These are phyloP conservation scores for Venturia nashicola DNA, from an alignment of 2,329 filamentous ascomycete species.

Conservation along the genomic window DNA sequence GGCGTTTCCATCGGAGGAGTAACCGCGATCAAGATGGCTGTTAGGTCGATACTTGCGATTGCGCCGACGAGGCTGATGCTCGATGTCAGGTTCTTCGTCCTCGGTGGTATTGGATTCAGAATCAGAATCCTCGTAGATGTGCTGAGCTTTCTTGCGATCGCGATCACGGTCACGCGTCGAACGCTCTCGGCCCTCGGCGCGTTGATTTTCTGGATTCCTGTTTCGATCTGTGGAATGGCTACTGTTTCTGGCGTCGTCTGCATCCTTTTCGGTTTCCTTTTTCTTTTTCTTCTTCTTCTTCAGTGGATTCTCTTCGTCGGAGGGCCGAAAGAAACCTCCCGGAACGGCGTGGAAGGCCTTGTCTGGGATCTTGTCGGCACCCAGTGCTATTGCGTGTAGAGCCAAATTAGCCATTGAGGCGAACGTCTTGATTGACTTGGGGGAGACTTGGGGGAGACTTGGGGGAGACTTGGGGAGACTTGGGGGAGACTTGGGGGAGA, in stretches of 20 bases:
- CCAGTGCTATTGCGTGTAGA: slow-evolving; percentile 7
- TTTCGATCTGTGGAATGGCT: neutral
- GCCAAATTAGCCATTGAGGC: slow-evolving; percentile 7
- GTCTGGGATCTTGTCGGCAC: slow-evolving; percentile 10
- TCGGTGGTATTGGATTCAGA: slow-evolving; percentile 5
- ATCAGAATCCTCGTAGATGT: neutral
- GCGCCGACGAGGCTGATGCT: neutral
- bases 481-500: neutral
- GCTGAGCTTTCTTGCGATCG: neutral
- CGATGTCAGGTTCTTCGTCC: neutral
- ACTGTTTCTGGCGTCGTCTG: neutral
- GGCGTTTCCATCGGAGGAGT: slow-evolving; percentile 2
- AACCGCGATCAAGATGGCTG: slow-evolving; percentile 4
- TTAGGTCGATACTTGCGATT: slow-evolving; percentile 3
- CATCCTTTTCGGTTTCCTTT: neutral
- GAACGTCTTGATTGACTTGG: neutral
- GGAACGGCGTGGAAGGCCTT: slow-evolving; percentile 8
- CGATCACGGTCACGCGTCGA: neutral
- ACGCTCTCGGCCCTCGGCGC: neutral
- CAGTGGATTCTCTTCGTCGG: slow-evolving; percentile 1
- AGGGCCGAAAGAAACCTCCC: slow-evolving; percentile 6
- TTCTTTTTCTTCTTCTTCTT: slow-evolving; percentile 8
- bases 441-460: neutral
- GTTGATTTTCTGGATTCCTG: neutral
- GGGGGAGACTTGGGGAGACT: neutral